Percentiles rank a stretch among this genome's conserved stretches.
Evolutionary conservation across 306 rosid genomes (phyloP).

Genomic region (Citrullus colocynthis): DNA sequence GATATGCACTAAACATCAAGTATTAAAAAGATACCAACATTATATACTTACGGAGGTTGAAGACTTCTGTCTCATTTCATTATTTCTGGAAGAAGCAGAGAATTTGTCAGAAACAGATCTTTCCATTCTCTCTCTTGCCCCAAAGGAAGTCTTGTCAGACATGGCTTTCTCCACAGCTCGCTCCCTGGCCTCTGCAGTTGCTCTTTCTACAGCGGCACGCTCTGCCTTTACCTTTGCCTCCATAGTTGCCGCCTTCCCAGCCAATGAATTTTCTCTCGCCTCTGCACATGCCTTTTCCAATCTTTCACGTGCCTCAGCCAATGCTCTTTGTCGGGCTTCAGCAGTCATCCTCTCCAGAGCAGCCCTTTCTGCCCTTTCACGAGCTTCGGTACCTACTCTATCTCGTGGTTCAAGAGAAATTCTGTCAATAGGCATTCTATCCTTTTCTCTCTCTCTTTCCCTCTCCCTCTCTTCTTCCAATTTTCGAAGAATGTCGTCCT

Average conservation of each 20-base stretch:
- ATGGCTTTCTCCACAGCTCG: conserved; percentile 70
- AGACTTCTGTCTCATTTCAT: conserved; percentile 40
- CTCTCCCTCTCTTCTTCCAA: conserved; percentile 82
- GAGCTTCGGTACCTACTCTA: conserved; percentile 54
- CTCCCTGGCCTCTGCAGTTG: conserved; percentile 86
- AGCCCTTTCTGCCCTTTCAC: conserved; percentile 66
- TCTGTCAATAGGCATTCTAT: conserved; percentile 69
- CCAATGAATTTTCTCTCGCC: conserved; percentile 68
- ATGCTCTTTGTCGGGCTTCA: conserved; percentile 80
- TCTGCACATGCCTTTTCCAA: conserved; percentile 92
- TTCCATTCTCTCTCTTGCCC: conserved; percentile 52
- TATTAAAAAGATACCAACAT: background rate
- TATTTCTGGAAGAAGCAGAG: conserved; percentile 36
- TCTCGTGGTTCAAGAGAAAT: conserved; percentile 70
- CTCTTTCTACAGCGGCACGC: conserved; percentile 87
- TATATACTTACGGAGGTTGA: conserved; percentile 50
- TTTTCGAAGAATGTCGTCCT: conserved; percentile 55
- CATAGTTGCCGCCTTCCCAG: conserved; percentile 52
- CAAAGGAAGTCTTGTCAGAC: conserved; percentile 58
- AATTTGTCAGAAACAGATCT: conserved; percentile 86
- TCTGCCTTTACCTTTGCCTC: conserved; percentile 83
- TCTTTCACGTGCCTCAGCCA: conserved; percentile 81
- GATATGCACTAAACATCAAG: background rate
- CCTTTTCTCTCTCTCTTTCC: conserved; percentile 95
- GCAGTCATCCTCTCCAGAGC: conserved; percentile 74